A percentile compares a stretch with the other conserved stretches of the same genome.
phyloP scores from a whole-genome alignment of 495 filamentous ascomycete genomes.

The Cercophora sp. region DNA sequence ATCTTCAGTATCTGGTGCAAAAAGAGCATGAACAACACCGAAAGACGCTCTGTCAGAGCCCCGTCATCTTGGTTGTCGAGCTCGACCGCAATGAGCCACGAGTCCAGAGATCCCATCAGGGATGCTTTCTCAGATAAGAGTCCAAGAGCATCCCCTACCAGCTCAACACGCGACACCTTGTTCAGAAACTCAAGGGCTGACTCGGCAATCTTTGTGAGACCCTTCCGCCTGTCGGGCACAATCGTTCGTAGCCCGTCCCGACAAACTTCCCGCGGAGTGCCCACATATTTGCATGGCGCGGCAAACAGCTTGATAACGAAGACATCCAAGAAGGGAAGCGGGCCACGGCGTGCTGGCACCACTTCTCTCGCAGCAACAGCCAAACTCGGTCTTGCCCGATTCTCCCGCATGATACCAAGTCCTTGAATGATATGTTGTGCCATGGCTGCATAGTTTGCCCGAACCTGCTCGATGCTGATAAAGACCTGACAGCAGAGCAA shows the following conservation, averaged over 20 bases:
- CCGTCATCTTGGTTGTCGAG: slow-evolving; percentile 22
- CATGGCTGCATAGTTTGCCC: slow-evolving; percentile 12
- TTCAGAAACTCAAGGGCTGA: slow-evolving; percentile 33
- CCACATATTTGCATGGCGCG: slow-evolving; percentile 36
- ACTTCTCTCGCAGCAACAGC: slow-evolving; percentile 22
- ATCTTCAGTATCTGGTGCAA: slow-evolving; percentile 35
- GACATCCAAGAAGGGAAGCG: slow-evolving; percentile 35
- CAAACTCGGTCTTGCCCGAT: slow-evolving; percentile 23
- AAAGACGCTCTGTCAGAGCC: slow-evolving; percentile 29
- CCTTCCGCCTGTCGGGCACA: slow-evolving; percentile 33
- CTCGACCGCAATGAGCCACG: slow-evolving; percentile 32
- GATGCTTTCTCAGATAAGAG: slow-evolving; percentile 32
- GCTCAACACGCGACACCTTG: slow-evolving; percentile 31
- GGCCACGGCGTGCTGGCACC: too few relatives aligned
- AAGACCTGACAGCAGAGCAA: slow-evolving; percentile 13
- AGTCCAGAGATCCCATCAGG: slow-evolving; percentile 31
- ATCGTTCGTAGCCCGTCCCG: slow-evolving; percentile 32
- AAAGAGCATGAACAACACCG: slow-evolving; percentile 34
- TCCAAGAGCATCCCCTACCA: slow-evolving; percentile 26
- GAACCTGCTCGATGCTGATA: slow-evolving; percentile 14
- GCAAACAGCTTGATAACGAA: slow-evolving; percentile 38
- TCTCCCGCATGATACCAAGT: slow-evolving; percentile 10
- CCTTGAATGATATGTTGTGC: slow-evolving; percentile 13
- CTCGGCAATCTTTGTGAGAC: slow-evolving; percentile 31
- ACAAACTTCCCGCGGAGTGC: slow-evolving; percentile 26